A percentile compares a stretch with the other conserved stretches of the same genome.
Conservation (phyloP, 495 filamentous ascomycete genomes). For the Cercophora samala region DNA sequence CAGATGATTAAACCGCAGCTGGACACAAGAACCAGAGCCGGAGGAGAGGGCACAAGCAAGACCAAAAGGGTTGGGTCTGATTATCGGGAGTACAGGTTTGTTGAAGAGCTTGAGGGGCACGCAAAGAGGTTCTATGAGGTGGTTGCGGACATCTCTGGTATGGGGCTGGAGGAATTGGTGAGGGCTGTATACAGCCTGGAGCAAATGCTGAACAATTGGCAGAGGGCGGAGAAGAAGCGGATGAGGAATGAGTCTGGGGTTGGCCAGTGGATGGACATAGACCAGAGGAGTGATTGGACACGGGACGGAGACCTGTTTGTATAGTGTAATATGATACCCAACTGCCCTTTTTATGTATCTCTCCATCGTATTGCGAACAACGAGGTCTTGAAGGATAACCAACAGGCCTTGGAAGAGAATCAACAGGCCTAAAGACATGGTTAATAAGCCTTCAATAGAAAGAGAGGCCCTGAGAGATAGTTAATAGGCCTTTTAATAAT, state of each 20-base stretch:
- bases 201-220: slow-evolving; percentile 19
- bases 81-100: slow-evolving; percentile 17
- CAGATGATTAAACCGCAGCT: slow-evolving; percentile 17
- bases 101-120: slow-evolving; percentile 23
- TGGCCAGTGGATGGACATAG: not conserved
- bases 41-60: not conserved
- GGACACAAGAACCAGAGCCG: not conserved
- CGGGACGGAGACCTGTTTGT: not conserved
- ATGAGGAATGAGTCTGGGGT: slow-evolving; percentile 8
- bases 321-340: not conserved
- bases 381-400: not conserved
- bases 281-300: not conserved
- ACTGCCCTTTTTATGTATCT: not conserved
- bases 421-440: too few relatives aligned
- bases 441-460: too few relatives aligned
- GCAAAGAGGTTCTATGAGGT: slow-evolving; percentile 30
- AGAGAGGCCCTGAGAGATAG: too few relatives aligned
- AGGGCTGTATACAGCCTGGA: slow-evolving; percentile 28
- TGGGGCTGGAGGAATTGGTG: slow-evolving; percentile 26
- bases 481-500: too few relatives aligned
- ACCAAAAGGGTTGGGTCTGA: slow-evolving; percentile 23
- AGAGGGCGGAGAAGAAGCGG: slow-evolving; percentile 21
- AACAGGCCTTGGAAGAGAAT: too few relatives aligned
- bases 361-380: too few relatives aligned
- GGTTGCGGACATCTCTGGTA: slow-evolving; percentile 22